Base-by-base conservation (phyloP, 2,329 filamentous ascomycete species). In the Fusarium sp. region DNA sequence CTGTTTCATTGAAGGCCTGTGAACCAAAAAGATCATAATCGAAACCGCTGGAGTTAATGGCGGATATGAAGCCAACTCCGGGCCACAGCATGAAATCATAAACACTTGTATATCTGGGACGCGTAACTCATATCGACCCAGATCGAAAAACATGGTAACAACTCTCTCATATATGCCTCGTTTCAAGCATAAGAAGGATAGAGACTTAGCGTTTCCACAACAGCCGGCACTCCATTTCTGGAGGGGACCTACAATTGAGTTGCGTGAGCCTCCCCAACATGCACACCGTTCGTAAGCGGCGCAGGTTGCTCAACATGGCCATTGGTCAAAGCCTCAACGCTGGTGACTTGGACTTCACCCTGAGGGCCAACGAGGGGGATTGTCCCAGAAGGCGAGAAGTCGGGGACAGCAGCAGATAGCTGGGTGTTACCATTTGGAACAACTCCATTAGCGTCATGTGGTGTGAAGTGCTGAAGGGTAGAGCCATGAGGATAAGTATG, bases 391-490 rank as follows among this genome's bases (percentile, higher is more conserved):
- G 81, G 81, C 15, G 81, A 79, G 69, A 83, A 83, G 67, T 81
- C 81, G 1, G 81, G 81, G 7, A 83, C 82, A 53, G 80, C 77
- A 17, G 81, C 81, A 20, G 81, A 83, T 26, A 83, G 74, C 64
- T 81, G 80, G 45, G 73, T 81, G 26, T 72, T 50, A 14, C 75
- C 75, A 53, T 79, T 75, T 27, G 69, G 70, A 44, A 69, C 55
- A 38, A 70, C 56, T 18, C 77, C 78, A 26, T 79, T 78, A 12
- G 74, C 60, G 41, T 83, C 84, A 60, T 88, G 76, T 17, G 61
- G 86, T 9, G 78, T 49, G 33, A 76, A 77, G 48, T 78, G 80
- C 40, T 75, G 78, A 61, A 79, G 78, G 38, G 77, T 60, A 44
- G 68, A 60, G 13, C 78, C 74, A 33, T 73, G 71, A 26, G 78